Base-by-base conservation (phyloP, 345 rosid genomes). In the Camelina neglecta region DNA sequence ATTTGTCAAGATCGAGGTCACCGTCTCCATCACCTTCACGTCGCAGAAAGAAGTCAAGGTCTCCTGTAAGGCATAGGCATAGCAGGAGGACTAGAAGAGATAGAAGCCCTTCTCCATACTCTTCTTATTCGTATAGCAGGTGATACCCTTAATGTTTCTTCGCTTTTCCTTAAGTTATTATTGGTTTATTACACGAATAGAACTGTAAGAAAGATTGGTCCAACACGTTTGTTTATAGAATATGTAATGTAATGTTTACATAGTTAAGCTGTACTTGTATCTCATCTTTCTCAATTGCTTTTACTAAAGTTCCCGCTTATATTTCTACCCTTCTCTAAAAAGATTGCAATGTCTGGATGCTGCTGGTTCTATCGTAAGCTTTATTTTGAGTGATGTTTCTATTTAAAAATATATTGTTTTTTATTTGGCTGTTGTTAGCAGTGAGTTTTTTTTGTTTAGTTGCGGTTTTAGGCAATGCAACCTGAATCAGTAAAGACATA, bases 61-160 rank as follows among this genome's bases (percentile, higher is more conserved):
- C 93, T 60, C 96, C 92, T 13, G 76, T 83, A 75, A 88, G 84
- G 62, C 80, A 82, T 76, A 86, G 90, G 81, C 84, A 87, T 82
- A 87, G 88, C 82, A 81, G 90, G 82, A 87, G 90, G 81, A 88
- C 87, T 67, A 83, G 94, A 73, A 84, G 91, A 79, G 97, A 93
- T 59, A 81, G 89, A 77, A 91, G 96, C 87, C 84, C 71, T 39
- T 90, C 94, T 61, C 98, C 96, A 5, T 86, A 89, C 81, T 81
- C 93, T 4, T 87, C 93, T 41, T 81, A 86, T 83, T 83, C 92
- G 12, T 62, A 80, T 82, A 91, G 90, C 94, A 93, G 98, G 98
- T 93, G 96, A 87, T 85, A 91, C 86, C 76, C 8, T 2, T 33
- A 0, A 0, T 69, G 21, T 35, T 41, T 49, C 15, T 44, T 1